Evolutionary conservation across 139 green algal species (phyloP).

Genomic region (Chlamydomonas sp.): DNA sequence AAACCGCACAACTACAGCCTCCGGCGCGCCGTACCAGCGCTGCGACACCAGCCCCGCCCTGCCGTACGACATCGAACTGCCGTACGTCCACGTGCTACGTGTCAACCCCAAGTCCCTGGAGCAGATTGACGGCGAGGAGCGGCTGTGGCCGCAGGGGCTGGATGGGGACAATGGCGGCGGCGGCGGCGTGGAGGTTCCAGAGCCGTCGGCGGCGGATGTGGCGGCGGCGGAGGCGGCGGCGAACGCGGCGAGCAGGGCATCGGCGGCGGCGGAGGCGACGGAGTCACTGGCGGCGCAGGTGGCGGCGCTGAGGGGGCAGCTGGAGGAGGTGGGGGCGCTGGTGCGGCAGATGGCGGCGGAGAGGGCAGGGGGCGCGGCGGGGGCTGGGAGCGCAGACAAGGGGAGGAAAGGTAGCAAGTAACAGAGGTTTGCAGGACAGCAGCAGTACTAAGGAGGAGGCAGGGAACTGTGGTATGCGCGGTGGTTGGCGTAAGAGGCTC

Average conservation of each 20-base stretch:
- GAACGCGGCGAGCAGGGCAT: too few relatives aligned
- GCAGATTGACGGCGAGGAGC: background rate
- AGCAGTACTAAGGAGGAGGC: too few relatives aligned
- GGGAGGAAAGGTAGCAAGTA: too few relatives aligned
- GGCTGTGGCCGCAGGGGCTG: too few relatives aligned
- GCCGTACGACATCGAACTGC: background rate
- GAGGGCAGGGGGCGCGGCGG: background rate
- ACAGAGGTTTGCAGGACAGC: too few relatives aligned
- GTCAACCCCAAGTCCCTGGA: slow-evolving; percentile 6
- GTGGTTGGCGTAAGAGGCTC: too few relatives aligned
- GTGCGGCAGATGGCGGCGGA: background rate
- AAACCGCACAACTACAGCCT: background rate
- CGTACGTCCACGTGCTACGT: slow-evolving; percentile 25
- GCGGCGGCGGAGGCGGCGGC: background rate
- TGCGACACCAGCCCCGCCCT: background rate
- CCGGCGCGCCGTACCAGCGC: background rate
- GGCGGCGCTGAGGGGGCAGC: background rate
- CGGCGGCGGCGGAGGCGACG: background rate
- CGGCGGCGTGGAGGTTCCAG: background rate
- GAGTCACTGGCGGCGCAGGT: slow-evolving; percentile 1
- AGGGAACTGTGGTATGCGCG: too few relatives aligned
- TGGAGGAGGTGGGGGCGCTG: background rate
- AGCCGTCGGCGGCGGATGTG: background rate
- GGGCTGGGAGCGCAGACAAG: too few relatives aligned
- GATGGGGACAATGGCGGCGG: too few relatives aligned